A percentile compares a stretch with the other conserved stretches of the same genome.
These are phyloP conservation scores for Apiospora sp. DNA, from an alignment of 2,329 filamentous ascomycete species.

Conservation along the genomic window DNA sequence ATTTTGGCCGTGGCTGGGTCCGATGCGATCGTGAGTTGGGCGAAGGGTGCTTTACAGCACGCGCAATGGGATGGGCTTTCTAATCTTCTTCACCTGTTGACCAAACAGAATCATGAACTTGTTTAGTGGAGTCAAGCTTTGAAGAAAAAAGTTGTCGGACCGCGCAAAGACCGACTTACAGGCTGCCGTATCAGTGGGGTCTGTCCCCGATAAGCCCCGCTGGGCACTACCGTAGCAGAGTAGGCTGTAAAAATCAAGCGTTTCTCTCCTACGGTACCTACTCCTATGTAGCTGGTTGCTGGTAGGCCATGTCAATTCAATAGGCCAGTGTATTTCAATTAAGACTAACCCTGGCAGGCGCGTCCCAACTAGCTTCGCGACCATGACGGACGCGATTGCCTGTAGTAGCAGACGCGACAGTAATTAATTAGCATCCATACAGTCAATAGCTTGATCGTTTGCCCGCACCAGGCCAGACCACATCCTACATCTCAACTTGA, in stretches of 20 bases:
- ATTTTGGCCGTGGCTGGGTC: slow-evolving; percentile 45
- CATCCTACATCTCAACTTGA: neutral
- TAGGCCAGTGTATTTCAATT: neutral
- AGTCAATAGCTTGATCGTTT: neutral
- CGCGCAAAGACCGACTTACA: slow-evolving; percentile 19
- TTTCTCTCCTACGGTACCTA: too few relatives aligned
- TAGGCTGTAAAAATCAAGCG: too few relatives aligned
- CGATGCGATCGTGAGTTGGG: neutral
- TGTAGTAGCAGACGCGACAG: slow-evolving; percentile 6
- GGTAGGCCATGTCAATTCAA: neutral
- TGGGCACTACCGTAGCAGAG: neutral
- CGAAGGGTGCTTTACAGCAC: slow-evolving; percentile 6
- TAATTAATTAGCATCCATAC: neutral
- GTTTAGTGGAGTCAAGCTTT: slow-evolving; percentile 23
- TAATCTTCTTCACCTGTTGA: neutral
- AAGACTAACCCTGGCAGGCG: slow-evolving; percentile 18
- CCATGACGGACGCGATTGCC: slow-evolving; percentile 21
- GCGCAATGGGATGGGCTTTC: slow-evolving; percentile 1
- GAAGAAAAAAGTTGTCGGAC: slow-evolving; percentile 28
- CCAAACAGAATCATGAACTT: slow-evolving; percentile 21
- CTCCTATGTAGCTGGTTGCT: too few relatives aligned
- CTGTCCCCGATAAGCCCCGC: slow-evolving; percentile 2
- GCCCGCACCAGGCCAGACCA: neutral
- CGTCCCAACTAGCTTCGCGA: slow-evolving; percentile 9
- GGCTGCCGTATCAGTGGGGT: slow-evolving; percentile 25